Evolutionary conservation across 768 basidiomycete species (phyloP).

Genomic region (Mycena floridula): DNA sequence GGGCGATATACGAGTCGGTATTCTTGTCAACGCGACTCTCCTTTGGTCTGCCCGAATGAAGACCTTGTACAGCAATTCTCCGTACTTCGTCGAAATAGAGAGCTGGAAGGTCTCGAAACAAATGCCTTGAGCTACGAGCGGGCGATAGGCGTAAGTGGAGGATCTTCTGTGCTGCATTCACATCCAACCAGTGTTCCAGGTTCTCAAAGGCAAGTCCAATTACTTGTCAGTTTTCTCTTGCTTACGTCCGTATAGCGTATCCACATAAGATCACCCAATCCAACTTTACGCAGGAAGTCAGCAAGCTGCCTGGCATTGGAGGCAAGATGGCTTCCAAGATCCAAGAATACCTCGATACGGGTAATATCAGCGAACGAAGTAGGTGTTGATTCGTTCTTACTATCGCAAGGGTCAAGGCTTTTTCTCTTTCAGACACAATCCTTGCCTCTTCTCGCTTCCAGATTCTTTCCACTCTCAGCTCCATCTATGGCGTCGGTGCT

Average conservation of each 20-base stretch:
- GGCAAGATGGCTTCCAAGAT: conserved; percentile 51
- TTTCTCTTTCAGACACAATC: conserved; percentile 36
- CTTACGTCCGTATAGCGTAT: conserved; percentile 33
- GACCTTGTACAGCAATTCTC: conserved; percentile 50
- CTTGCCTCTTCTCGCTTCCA: conserved; percentile 45
- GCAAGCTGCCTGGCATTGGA: conserved; percentile 42
- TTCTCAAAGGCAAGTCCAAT: conserved; percentile 36
- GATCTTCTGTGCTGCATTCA: conserved; percentile 1
- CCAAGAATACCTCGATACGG: conserved; percentile 51
- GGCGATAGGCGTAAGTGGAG: conserved; percentile 56
- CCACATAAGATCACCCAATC: conserved; percentile 34
- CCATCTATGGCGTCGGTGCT: conserved; percentile 72
- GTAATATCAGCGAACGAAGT: conserved; percentile 58
- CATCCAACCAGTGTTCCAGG: conserved; percentile 19
- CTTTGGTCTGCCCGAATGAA: conserved; percentile 68
- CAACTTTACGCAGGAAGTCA: conserved; percentile 30
- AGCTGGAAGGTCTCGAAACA: conserved; percentile 59
- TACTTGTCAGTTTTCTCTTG: neutral
- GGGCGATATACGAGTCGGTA: conserved; percentile 35
- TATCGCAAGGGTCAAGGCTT: neutral
- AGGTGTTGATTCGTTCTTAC: conserved; percentile 9
- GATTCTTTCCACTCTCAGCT: conserved; percentile 50
- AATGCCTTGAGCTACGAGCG: conserved; percentile 71
- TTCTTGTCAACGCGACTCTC: conserved; percentile 59
- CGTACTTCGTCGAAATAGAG: conserved; percentile 49